Percentiles rank a stretch among this genome's conserved stretches.
Evolutionary conservation across 768 basidiomycete species (phyloP).

Genomic region (Termitomyces sp.): DNA sequence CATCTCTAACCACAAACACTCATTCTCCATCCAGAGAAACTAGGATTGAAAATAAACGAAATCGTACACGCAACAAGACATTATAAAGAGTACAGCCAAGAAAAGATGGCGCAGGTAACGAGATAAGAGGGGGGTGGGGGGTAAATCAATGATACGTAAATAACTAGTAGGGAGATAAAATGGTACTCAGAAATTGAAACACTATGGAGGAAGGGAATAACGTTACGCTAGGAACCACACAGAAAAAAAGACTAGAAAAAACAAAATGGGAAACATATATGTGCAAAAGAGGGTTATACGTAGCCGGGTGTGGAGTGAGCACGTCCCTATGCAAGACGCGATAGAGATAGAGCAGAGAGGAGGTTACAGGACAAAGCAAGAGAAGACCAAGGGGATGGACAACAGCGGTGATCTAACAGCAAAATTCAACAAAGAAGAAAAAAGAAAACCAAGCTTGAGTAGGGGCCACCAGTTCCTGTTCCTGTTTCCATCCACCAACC

Average conservation of each 20-base stretch:
- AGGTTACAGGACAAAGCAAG: too few species aligned
- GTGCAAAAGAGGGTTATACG: background rate
- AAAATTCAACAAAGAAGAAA: conserved; percentile 1
- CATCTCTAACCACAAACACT: too few species aligned
- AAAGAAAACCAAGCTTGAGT: background rate
- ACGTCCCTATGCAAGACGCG: background rate
- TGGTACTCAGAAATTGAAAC: background rate
- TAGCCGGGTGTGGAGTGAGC: background rate
- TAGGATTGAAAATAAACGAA: background rate
- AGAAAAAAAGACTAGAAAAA: background rate
- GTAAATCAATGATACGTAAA: background rate
- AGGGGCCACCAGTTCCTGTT: conserved; percentile 2
- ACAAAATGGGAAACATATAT: background rate
- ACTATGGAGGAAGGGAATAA: conserved; percentile 2
- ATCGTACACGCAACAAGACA: conserved; percentile 1
- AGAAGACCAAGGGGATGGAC: background rate
- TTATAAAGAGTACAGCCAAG: background rate
- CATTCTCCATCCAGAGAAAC: conserved; percentile 1
- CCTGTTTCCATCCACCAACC: conserved; percentile 5
- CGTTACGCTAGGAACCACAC: background rate
- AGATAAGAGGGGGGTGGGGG: background rate
- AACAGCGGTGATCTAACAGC: background rate
- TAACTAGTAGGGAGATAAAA: background rate
- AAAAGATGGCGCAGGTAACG: background rate
- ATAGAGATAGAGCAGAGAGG: background rate